Evolutionary conservation across 306 rosid genomes (phyloP), one percentile per base, ranked within the genome.

Genomic region (Trichosanthes truncata): DNA sequence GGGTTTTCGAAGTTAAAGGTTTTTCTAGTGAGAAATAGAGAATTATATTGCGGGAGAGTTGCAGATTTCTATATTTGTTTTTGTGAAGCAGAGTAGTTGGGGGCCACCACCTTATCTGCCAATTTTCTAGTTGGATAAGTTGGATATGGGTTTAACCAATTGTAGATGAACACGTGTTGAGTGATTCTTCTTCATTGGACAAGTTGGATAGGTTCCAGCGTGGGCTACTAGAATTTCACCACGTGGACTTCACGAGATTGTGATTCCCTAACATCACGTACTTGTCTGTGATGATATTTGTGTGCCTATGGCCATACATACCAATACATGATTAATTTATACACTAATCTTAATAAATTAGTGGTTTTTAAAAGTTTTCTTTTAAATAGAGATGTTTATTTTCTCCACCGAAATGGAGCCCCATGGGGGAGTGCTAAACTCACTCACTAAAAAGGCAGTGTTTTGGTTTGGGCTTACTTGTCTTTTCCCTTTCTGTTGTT

Each of bases 101-200:
- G 79, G 9, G 4, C 61, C 61, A 10, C 6, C 79, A 77, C 88
- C 97, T 90, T 95, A 95, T 95, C 99, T 84, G 51, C 60, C 80
- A 55, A 76, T 87, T 86, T 87, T 88, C 85, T 71, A 55, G 77
- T 91, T 80, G 92, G 97, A 92, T 92, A 94, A 88, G 59, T 78
- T 84, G 88, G 92, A 88, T 94, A 66, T 84, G 81, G 80, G 31
- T 0, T 62, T 20, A 2, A 4, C 97, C 97, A 92, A 91, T 88
- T 71, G 66, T 3, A 0, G 13, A 6, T 15, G 0, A 38, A 41
- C 35, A 59, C 45, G 81, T 79, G 67, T 78, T 13, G 0, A 3
- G 13, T 13, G 7, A 4, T 6, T 12, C 31, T 80, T 68, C 63
- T 74, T 21, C 29, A 21, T 73, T 82, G 78, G 82, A 81, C 91